Evolutionary conservation across 805 yeast species (phyloP).

Genomic region (Millerozyma acaciae): DNA sequence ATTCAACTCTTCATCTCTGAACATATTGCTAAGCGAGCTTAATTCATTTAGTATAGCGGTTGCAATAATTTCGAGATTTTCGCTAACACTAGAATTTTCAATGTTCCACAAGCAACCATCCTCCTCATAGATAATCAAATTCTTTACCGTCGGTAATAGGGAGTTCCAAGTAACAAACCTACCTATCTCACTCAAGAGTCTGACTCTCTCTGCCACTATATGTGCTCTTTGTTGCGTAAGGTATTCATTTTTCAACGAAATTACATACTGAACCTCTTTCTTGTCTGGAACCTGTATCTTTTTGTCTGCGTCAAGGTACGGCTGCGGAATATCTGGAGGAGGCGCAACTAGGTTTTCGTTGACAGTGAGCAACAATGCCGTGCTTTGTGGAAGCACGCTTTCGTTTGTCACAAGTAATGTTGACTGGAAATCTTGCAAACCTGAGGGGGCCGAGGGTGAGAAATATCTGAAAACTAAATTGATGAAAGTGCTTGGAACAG

Average conservation of each 20-base stretch:
- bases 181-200: slow-evolving; percentile 34
- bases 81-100: slow-evolving; percentile 4
- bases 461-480: slow-evolving; percentile 9
- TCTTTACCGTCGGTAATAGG: slow-evolving; percentile 15
- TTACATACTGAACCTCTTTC: slow-evolving; percentile 26
- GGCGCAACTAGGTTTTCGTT: slow-evolving; percentile 24
- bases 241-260: slow-evolving; percentile 36
- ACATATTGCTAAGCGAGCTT: slow-evolving; percentile 12
- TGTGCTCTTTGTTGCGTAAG: slow-evolving; percentile 34
- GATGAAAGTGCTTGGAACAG: slow-evolving; percentile 6
- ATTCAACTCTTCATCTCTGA: slow-evolving; percentile 9
- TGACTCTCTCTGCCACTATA: slow-evolving; percentile 38
- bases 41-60: slow-evolving; percentile 18
- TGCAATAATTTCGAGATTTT: slow-evolving; percentile 11
- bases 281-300: slow-evolving; percentile 35
- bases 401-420: slow-evolving; percentile 8
- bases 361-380: slow-evolving; percentile 29
- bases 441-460: slow-evolving; percentile 7
- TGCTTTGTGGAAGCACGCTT: slow-evolving; percentile 22
- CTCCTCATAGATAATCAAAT: slow-evolving; percentile 20
- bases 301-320: slow-evolving; percentile 40
- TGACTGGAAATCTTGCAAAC: slow-evolving; percentile 6
- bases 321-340: slow-evolving; percentile 43
- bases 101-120: slow-evolving; percentile 19
- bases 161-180: slow-evolving; percentile 27